These are phyloP conservation scores for Fomitopsis palustris DNA, from an alignment of 1,284 basidiomycete genomes.

Conservation along the genomic window DNA sequence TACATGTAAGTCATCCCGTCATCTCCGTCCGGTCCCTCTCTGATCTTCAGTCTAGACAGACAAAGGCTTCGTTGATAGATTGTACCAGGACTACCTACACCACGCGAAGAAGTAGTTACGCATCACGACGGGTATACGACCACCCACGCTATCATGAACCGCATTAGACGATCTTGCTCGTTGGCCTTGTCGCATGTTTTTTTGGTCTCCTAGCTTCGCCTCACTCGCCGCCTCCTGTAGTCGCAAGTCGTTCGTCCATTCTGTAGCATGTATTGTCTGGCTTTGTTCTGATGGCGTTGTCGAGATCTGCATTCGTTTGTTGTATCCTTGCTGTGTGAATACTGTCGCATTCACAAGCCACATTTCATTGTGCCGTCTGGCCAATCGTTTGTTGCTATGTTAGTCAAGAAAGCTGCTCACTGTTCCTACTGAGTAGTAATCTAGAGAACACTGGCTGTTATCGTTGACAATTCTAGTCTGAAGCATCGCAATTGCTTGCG, in stretches of 20 bases:
- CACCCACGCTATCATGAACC: neutral
- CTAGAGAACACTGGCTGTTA: too few relatives aligned
- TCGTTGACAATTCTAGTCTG: too few relatives aligned
- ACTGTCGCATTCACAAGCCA: neutral
- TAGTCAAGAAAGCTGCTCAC: too few relatives aligned
- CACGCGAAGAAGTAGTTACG: conserved; percentile 3
- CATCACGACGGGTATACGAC: neutral
- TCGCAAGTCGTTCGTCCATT: neutral
- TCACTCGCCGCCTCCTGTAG: neutral
- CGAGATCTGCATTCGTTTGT: neutral
- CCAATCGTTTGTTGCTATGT: too few relatives aligned
- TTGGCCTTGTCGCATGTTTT: neutral
- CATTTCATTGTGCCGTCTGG: too few relatives aligned
- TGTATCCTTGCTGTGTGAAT: neutral
- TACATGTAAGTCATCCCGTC: conserved; percentile 49
- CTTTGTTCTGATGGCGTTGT: neutral
- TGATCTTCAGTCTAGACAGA: conserved; percentile 16
- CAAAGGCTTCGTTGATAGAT: conserved; percentile 20
- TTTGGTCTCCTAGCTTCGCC: neutral
- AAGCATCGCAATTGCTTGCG: too few relatives aligned
- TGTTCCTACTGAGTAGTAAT: too few relatives aligned
- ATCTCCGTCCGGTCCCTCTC: neutral
- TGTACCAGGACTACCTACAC: conserved; percentile 20
- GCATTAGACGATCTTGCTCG: neutral
- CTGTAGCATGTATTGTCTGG: neutral